Evolutionary conservation across 2,329 filamentous ascomycete genomes (phyloP).

Genomic region (Hymenoscyphus fructigenus): DNA sequence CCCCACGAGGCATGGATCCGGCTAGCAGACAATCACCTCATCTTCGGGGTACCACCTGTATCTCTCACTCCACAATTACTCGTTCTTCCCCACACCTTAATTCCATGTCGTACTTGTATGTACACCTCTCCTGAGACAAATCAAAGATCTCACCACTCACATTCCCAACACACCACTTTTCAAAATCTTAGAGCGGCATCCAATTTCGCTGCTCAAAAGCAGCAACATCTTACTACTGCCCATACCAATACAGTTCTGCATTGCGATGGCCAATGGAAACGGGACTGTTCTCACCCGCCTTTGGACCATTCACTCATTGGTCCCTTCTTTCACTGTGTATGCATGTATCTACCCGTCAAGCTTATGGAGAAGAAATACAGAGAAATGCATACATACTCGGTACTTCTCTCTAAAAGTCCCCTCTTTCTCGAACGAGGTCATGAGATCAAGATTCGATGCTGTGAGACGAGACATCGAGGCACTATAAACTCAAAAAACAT

Average conservation of each 20-base stretch:
- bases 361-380: not conserved
- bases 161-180: not conserved
- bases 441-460: not conserved
- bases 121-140: not conserved
- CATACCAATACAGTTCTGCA: not conserved
- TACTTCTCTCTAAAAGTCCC: not conserved
- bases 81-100: not conserved
- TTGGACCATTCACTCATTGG: not conserved
- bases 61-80: not conserved
- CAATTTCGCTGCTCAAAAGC: not conserved
- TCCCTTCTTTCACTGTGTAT: not conserved
- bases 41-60: not conserved
- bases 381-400: not conserved
- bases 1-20: not conserved
- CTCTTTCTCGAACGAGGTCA: not conserved
- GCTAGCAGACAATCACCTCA: not conserved
- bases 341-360: constrained; percentile 1
- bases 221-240: not conserved
- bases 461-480: not conserved
- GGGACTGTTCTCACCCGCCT: not conserved
- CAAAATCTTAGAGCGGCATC: not conserved
- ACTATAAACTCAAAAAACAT: not conserved
- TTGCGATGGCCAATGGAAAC: not conserved
- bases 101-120: not conserved
- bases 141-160: not conserved